Percentiles rank a stretch among this genome's conserved stretches.
These are phyloP conservation scores for Setaria viridis DNA, from an alignment of 202 grass and related monocot species.

Conservation along the genomic window DNA sequence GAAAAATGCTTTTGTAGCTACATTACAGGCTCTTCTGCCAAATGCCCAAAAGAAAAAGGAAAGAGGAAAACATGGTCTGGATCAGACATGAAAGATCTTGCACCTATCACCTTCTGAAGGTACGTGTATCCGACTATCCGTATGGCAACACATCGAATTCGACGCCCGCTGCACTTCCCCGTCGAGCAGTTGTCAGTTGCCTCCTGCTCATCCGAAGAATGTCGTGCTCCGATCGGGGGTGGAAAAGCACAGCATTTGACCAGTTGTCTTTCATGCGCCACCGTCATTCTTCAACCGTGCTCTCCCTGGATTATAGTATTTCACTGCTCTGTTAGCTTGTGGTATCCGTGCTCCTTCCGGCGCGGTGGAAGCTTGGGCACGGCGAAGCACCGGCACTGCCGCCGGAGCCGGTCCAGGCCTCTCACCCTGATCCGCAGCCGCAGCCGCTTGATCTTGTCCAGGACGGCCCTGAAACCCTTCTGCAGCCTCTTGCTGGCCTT, in stretches of 20 bases:
- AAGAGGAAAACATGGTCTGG: background rate
- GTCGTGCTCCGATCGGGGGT: background rate
- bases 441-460: constrained; percentile 66
- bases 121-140: background rate
- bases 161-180: background rate
- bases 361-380: constrained; percentile 55
- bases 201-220: background rate
- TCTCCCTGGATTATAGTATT: background rate
- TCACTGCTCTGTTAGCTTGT: constrained; percentile 44
- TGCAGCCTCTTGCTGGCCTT: constrained; percentile 53
- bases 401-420: constrained; percentile 52
- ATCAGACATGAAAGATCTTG: background rate
- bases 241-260: no score
- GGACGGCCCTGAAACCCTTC: constrained; percentile 53
- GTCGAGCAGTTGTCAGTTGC: background rate
- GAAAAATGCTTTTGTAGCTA: background rate
- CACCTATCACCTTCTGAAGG: no score
- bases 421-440: constrained; percentile 62
- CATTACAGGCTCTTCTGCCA: background rate
- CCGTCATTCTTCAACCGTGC: no score
- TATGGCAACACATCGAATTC: background rate
- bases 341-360: constrained; percentile 38
- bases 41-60: background rate
- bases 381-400: constrained; percentile 61
- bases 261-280: no score